Evolutionary conservation across 2,329 filamentous ascomycete genomes (phyloP).

Genomic region (Ascocoryne sarcoides): DNA sequence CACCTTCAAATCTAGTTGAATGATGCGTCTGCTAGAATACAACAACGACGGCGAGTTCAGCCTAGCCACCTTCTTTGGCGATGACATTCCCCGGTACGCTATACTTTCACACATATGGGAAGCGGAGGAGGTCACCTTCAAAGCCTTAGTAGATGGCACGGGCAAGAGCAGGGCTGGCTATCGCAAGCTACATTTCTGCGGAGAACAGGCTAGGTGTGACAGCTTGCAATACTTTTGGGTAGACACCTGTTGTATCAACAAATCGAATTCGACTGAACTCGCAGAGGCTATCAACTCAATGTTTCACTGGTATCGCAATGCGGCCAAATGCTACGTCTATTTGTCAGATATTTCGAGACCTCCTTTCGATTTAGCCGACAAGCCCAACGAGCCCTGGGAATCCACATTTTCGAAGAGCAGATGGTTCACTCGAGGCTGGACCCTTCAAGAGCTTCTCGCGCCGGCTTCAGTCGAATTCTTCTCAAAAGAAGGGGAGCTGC

Average conservation of each 20-base stretch:
- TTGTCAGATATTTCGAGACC: not conserved
- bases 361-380: not conserved
- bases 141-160: conserved; percentile 5
- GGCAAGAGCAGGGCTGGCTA: conserved; percentile 8
- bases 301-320: not conserved
- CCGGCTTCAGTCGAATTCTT: conserved; percentile 11
- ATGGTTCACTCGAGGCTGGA: conserved; percentile 8
- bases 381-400: conserved; percentile 3
- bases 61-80: conserved; percentile 4
- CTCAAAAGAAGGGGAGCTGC: conserved; percentile 9
- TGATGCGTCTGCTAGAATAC: conserved; percentile 4
- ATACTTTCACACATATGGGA: conserved; percentile 13
- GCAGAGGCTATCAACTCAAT: not conserved
- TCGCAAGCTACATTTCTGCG: conserved; percentile 5
- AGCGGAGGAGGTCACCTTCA: conserved; percentile 8
- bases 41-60: conserved; percentile 4
- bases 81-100: conserved; percentile 10
- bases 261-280: not conserved
- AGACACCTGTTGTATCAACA: too few species aligned
- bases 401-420: conserved; percentile 2
- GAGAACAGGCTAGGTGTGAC: conserved; percentile 4
- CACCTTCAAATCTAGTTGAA: not conserved
- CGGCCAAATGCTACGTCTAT: not conserved
- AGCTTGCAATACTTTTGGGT: conserved; percentile 2
- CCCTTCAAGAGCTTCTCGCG: conserved; percentile 15